phyloP scores from a whole-genome alignment of 768 basidiomycete species.

The Naganishia vaughanmartiniae region DNA sequence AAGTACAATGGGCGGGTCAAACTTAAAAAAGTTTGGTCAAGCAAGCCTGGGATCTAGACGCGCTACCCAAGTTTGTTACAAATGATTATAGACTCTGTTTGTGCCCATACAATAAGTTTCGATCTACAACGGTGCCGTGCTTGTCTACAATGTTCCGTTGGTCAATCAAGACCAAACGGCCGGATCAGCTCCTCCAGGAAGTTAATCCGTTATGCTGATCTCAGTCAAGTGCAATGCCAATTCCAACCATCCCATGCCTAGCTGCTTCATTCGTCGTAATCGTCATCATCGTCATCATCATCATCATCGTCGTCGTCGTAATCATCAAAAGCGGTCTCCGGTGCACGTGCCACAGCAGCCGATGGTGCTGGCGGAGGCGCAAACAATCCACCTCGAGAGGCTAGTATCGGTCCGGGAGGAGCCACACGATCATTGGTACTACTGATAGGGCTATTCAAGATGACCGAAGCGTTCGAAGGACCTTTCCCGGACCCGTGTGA shows the following conservation, averaged over 20 bases:
- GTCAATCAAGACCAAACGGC: neutral
- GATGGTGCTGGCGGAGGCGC: neutral
- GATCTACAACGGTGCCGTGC: conserved; percentile 11
- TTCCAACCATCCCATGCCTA: neutral
- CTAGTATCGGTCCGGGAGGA: neutral
- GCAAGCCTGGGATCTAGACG: too few species aligned
- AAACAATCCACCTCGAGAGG: neutral
- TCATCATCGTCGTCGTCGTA: conserved; percentile 12
- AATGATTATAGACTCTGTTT: neutral
- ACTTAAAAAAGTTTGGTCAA: too few species aligned
- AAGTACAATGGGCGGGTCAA: too few species aligned
- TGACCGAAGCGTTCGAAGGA: conserved; percentile 8
- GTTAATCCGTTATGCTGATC: neutral
- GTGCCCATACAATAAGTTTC: conserved; percentile 8
- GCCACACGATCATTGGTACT: neutral
- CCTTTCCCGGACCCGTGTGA: conserved; percentile 3
- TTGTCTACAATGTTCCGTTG: conserved; percentile 1
- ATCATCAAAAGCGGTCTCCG: conserved; percentile 1
- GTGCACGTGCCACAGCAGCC: neutral
- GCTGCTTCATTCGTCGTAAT: neutral
- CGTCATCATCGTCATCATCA: conserved; percentile 21
- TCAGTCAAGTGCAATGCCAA: neutral
- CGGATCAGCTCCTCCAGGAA: neutral
- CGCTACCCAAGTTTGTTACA: neutral
- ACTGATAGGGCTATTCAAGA: conserved; percentile 7